Evolutionary conservation across 2,329 filamentous ascomycete species (phyloP), one percentile per base, ranked within the genome.

Genomic region (Colletotrichum falcatum): DNA sequence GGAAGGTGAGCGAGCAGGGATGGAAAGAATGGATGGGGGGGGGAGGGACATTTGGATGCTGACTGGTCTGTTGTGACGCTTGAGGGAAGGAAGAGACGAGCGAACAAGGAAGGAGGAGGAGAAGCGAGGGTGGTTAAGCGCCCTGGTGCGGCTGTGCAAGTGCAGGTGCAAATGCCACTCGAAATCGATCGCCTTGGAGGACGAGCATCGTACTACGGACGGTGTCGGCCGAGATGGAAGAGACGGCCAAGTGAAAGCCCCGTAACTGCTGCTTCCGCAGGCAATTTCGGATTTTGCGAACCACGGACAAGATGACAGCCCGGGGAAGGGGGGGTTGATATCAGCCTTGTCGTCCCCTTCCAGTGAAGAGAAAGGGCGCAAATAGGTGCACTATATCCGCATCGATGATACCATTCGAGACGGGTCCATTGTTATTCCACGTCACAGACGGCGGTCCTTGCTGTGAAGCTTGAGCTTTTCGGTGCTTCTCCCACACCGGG

Each of bases 61-160:
- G 59, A 61, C 44, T 61, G 59, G 59, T 26, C 26, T 39, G 35
- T 23, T 51, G 60, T 58, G 66, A 62, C 66, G 66, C 66, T 66
- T 70, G 54, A 46, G 51, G 33, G n/a, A 12, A 39, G 18, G 16
- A 18, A 11, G 14, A 12, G 58, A 16, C 6, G n/a, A n/a, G n/a
- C n/a, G n/a, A n/a, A 37, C 3, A 11, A 20, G 58, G 30, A 12
- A 20, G 16, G 9, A 7, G 37, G 37, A 39, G 30, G n/a, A n/a
- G 3, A 8, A 28, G 30, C 5, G n/a, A 58, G 35, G 28, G 18
- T 9, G 23, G 39, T 54, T 59, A 70, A 70, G 68, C 68, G 68
- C 68, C 59, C 48, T 33, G 28, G 68, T 70, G 68, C 64, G 68
- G 68, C 68, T 67, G 68, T 70, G 68, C 68, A 70, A 62, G n/a